Base-by-base conservation (phyloP, 306 rosid genomes). In the Gleditsia sinensis region DNA sequence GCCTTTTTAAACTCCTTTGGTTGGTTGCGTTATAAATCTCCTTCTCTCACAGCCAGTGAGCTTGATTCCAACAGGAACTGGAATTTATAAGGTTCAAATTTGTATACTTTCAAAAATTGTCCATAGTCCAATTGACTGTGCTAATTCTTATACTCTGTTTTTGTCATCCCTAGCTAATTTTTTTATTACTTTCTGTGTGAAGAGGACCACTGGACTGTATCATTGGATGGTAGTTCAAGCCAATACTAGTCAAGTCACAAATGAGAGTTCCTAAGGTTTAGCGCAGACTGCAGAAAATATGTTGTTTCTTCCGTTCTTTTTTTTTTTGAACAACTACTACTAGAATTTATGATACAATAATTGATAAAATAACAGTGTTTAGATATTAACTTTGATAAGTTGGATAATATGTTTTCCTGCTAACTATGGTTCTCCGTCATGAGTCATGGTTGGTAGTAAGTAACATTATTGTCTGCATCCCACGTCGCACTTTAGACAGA, bases 101-200 rank as follows among this genome's bases (percentile, higher is more conserved):
- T 28, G 23, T 5, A 20, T 24, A 32, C 5, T 5, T 5, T n/a
- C 14, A 16, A 49, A 60, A 60, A 42, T 43, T 13, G 25, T n/a
- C n/a, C n/a, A 13, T 3, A 7, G 9, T 57, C 36, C 12, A 58
- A 40, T 17, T 50, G 49, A 25, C 4, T 30, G 20, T 30, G 24
- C 27, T 46, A 46, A 50, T 11, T 24, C 12, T 39, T n/a, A 19
- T 32, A 19, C 40, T n/a, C n/a, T 5, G 43, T 39, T 13, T 4
- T 13, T 10, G 13, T 39, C 43, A n/a, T n/a, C n/a, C n/a, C n/a
- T n/a, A n/a, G n/a, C n/a, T n/a, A n/a, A n/a, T n/a, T n/a, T n/a
- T 55, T 34, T 54, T 40, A 28, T 67, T 55, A 60, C 59, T 45
- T n/a, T n/a, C n/a, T n/a, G n/a, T n/a, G n/a, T n/a, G n/a, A n/a